phyloP scores from a whole-genome alignment of 108 stramenopile genomes.

The Stephanodiscus triporus region DNA sequence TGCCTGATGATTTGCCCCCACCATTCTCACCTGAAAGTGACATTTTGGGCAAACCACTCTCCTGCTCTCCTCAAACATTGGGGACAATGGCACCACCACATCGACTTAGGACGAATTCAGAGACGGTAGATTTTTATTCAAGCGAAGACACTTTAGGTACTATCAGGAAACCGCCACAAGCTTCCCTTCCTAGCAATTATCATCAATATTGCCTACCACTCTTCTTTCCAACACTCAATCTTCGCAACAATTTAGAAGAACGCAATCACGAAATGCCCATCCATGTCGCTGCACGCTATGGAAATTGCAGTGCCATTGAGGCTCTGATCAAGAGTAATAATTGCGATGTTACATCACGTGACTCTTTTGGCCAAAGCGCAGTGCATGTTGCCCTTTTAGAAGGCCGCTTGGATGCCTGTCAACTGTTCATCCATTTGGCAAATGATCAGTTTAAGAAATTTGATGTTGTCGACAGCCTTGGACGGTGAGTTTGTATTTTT shows the following conservation, averaged over 20 bases:
- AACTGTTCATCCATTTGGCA: conserved; percentile 21
- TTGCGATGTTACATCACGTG: conserved; percentile 33
- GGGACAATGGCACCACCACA: background rate
- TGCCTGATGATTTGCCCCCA: background rate
- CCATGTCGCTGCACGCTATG: conserved; percentile 41
- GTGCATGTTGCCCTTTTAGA: conserved; percentile 33
- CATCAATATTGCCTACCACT: conserved; percentile 6
- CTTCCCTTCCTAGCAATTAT: background rate
- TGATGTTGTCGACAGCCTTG: conserved; percentile 37
- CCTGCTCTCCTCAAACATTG: background rate
- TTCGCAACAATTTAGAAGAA: conserved; percentile 20
- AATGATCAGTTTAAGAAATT: conserved; percentile 28
- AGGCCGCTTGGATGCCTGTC: conserved; percentile 20
- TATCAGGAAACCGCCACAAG: background rate
- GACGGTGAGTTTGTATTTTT: background rate
- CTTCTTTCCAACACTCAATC: conserved; percentile 34
- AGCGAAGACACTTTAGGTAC: background rate
- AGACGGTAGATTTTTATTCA: background rate
- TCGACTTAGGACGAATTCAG: background rate
- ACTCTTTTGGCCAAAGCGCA: conserved; percentile 39
- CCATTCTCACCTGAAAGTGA: conserved; percentile 6
- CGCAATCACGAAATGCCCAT: conserved; percentile 42
- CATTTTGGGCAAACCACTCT: conserved; percentile 1
- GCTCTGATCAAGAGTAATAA: conserved; percentile 24
- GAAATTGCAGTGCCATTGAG: conserved; percentile 26